Base-by-base conservation (phyloP, 148 eudicot genomes). In the Heliosperma pusillum region DNA sequence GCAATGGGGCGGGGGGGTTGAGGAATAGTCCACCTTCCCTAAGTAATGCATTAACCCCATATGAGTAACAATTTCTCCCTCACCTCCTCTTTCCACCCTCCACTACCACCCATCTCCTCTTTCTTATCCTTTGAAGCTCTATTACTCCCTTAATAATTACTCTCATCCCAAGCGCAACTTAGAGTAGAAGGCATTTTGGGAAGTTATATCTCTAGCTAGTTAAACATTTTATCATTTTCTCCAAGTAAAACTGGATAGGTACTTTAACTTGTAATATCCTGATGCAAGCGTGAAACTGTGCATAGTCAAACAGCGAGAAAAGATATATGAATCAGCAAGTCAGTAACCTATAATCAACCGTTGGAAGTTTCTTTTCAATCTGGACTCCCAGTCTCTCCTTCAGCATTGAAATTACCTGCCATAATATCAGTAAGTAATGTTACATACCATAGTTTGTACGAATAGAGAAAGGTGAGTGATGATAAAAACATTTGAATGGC, bases 301-400 rank as follows among this genome's bases (percentile, higher is more conserved):
- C 52, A 53, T 5, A 36, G 15, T n/a, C 33, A 50, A 27, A 62
- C 21, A 27, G 56, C 6, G 40, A 72, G 59, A 40, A 62, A 52
- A n/a, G 29, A 63, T 12, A 47, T 45, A 64, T 29, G 72, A 15
- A 33, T 33, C 52, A 70, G 58, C 40, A 74, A 93, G 55, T 50
- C 40, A 70, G 47, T 40, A 76, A 93, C 97, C 85, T 85, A 80
- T 93, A 90, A 73, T 86, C 97, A 80, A 90, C 96, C 67, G 76
- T 68, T 0, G 96, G 93, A 75, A 93, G 97, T 12, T 87, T 82
- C 80, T 90, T 89, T 50, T 86, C 86, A 71, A 73, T 61, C 40
- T 78, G 75, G 53, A 90, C 40, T 70, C 83, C 89, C 73, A 90
- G 57, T 72, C 87, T 87, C 80, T 82, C 82, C 85, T 90, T 93